Conservation (phyloP, 1,284 basidiomycete genomes). For the Ganoderma lucidum region DNA sequence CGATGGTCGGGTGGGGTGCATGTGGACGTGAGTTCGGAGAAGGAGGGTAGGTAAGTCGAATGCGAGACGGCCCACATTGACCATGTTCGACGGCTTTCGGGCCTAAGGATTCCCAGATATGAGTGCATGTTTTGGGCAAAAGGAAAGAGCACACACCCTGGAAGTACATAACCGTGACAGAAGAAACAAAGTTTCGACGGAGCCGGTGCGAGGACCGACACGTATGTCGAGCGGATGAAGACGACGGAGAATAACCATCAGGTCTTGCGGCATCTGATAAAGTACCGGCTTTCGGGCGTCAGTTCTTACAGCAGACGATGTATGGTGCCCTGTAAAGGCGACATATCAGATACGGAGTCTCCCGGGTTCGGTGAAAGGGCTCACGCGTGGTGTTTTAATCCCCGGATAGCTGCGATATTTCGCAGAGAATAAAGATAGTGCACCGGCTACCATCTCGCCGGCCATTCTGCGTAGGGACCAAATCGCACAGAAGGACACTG, state of each 20-base stretch:
- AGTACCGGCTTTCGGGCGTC: background rate
- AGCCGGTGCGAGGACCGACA: background rate
- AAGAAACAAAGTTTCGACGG: background rate
- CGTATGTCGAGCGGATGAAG: background rate
- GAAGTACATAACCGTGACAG: constrained; percentile 3
- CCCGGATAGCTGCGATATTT: constrained; percentile 16
- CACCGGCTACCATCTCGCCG: constrained; percentile 1
- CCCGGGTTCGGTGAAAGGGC: background rate
- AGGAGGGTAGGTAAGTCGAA: constrained; percentile 21
- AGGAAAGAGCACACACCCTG: background rate
- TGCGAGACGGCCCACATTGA: constrained; percentile 16
- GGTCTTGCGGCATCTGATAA: background rate
- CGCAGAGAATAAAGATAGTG: constrained; percentile 11
- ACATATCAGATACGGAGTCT: background rate
- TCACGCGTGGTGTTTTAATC: constrained; percentile 6
- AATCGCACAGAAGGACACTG: background rate
- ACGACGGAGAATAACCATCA: constrained; percentile 11
- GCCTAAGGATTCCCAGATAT: background rate
- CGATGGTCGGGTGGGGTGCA: constrained; percentile 30
- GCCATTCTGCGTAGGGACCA: background rate
- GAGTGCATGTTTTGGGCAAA: background rate
- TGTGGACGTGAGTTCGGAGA: constrained; percentile 19
- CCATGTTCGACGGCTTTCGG: constrained; percentile 4
- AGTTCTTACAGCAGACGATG: background rate
- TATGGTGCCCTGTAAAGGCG: background rate